Conservation (phyloP, 129 eudicot species). For the Flaveria trinervia region DNA sequence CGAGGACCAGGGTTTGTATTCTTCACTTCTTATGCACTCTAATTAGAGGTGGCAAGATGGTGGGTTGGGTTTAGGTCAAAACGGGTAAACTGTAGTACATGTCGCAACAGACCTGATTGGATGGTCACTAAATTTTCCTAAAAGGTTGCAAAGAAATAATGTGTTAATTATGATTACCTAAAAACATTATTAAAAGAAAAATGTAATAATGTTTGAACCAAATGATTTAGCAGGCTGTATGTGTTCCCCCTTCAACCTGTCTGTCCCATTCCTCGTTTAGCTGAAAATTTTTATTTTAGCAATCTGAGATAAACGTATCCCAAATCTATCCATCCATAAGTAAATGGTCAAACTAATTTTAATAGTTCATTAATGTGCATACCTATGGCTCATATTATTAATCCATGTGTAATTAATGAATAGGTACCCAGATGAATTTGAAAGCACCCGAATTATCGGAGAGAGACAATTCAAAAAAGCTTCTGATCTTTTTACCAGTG, state of each 20-base stretch:
- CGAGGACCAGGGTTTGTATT: slow-evolving; percentile 89
- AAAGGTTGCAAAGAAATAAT: not conserved
- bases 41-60: not conserved
- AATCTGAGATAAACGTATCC: not conserved
- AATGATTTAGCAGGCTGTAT: not conserved
- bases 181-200: too few species aligned
- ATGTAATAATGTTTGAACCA: not conserved
- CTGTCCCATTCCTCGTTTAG: not conserved
- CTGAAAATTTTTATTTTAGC: not conserved
- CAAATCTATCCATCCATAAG: not conserved
- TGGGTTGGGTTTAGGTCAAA: not conserved
- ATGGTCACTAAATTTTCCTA: not conserved
- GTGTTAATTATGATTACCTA: not conserved
- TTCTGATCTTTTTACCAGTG: slow-evolving; percentile 71
- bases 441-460: slow-evolving; percentile 94
- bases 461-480: slow-evolving; percentile 91
- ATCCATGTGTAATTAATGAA: slow-evolving; percentile 9
- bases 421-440: slow-evolving; percentile 96
- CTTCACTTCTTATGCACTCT: slow-evolving; percentile 5
- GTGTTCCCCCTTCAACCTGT: not conserved
- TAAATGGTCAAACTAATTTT: slow-evolving; percentile 5
- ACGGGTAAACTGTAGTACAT: not conserved
- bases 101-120: not conserved
- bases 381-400: slow-evolving; percentile 17
- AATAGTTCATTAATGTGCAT: not conserved